Evolutionary conservation across 1,284 basidiomycete species (phyloP), one percentile per base, ranked within the genome.

Genomic region (Tilletia horrida): DNA sequence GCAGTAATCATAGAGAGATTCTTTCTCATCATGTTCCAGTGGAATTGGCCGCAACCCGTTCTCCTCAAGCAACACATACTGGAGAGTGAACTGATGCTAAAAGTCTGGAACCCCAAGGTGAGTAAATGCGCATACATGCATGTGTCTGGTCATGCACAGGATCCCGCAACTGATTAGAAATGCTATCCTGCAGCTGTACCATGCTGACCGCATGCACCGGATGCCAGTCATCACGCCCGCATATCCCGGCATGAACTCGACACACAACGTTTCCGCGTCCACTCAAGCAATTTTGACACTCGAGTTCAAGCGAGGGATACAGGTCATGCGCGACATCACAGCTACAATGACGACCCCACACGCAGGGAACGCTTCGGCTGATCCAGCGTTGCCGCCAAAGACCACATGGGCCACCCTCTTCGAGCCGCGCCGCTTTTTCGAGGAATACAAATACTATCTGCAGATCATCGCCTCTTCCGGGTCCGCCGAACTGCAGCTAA

Each of bases 161-260:
- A 21, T n/a, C 4, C 59, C 21, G 4, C 25, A 31, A 4, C 50
- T 48, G 18, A 44, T n/a, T 13, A 11, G 35, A 11, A 4, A 21
- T 21, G 23, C 6, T 21, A 4, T 1, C 25, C 29, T 27, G 21
- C 73, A 94, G 91, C 84, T 97, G 64, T 97, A 97, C 83, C 92
- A 93, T 1, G 87, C 89, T 70, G 96, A 98, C 83, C 87, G 92
- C 70, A 87, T 90, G 43, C 96, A 99, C 84, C 88, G 93, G 69
- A 98, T 98, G 96, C 96, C 96, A n/a, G 97, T 99, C 81, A 98
- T 99, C 78, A 98, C 96, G 0, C 96, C 96, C 3, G 94, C 96
- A 25, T 99, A 97, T 83, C 96, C 96, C 47, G 91, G 94, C n/a
- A 99, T 99, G 95, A 98, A 95, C 82, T 89, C 95, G 42, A 98